Base-by-base conservation (phyloP, 345 rosid species). In the Angophora floribunda region DNA sequence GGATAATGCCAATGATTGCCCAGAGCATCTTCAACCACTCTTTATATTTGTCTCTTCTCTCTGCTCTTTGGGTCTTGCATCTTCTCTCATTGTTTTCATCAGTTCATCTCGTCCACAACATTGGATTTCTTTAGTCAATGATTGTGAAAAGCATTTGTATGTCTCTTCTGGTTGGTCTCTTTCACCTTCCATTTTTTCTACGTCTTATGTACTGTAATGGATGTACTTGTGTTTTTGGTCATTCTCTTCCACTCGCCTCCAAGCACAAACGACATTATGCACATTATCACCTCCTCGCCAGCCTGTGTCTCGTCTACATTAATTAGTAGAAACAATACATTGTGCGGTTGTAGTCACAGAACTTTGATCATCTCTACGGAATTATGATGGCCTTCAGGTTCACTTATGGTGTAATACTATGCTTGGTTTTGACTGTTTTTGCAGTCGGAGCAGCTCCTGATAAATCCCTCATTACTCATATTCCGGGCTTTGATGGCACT, bases 401-500 rank as follows among this genome's bases (percentile, higher is more conserved):
- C 65, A 30, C n/a, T 26, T 70, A 47, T 6, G 45, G 75, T 59
- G 44, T 80, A 44, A n/a, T 36, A 45, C 49, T 79, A 4, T 36
- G 26, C 55, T 41, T 87, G 70, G 36, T 82, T 85, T 85, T 61
- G 80, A 84, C 57, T 24, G 82, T 32, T 24, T 30, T 44, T 13
- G 70, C 70, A 52, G 52, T 55, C 51, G 17, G 45, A 80, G 93
- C 92, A n/a, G 92, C 92, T 85, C 93, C 90, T 47, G 32, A 41
- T 19, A 89, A 75, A 17, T 87, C 92, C 24, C 91, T 89, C n/a
- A 30, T 93, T 86, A 89, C 90, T 14, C 50, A 82, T 32, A 28
- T 91, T 24, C 94, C 94, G 12, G 92, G 94, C 55, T 91, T 91
- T 87, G 24, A 22, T 28, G 93, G 91, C 55, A 57, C 86, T 85